A percentile compares a stretch with the other conserved stretches of the same genome.
These are phyloP conservation scores for Cryptomeria japonica DNA, from an alignment of 75 land plant genomes.

Conservation along the genomic window DNA sequence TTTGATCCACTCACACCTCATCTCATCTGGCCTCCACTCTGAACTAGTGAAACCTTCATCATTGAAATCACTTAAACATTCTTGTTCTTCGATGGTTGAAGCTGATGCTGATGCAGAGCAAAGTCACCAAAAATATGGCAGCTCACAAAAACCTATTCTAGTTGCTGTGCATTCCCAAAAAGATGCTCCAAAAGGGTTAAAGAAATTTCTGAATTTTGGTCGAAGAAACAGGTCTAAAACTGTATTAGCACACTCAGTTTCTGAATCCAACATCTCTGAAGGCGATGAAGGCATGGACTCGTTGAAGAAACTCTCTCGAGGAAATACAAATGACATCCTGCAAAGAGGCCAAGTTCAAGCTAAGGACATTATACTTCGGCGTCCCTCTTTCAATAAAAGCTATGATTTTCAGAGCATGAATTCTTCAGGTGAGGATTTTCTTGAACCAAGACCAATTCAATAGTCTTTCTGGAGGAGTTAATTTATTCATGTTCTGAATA, in stretches of 20 bases:
- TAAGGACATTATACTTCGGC: slow-evolving; percentile 19
- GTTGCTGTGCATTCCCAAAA: slow-evolving; percentile 41
- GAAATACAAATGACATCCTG: slow-evolving; percentile 27
- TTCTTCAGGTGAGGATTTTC: neutral
- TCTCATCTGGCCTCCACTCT: neutral
- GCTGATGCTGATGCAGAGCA: slow-evolving; percentile 59
- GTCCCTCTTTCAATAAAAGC: neutral
- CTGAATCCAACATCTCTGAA: slow-evolving; percentile 45
- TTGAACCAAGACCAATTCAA: neutral
- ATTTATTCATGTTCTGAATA: neutral
- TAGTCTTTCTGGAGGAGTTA: neutral
- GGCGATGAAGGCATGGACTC: slow-evolving; percentile 73
- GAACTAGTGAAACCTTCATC: slow-evolving; percentile 20
- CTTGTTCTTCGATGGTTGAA: slow-evolving; percentile 66
- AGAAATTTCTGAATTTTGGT: slow-evolving; percentile 91
- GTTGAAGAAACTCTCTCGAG: slow-evolving; percentile 22
- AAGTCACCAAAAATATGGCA: slow-evolving; percentile 59
- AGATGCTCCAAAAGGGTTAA: slow-evolving; percentile 88
- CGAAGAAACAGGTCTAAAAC: slow-evolving; percentile 63
- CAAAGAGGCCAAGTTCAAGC: slow-evolving; percentile 33
- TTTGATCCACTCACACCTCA: neutral
- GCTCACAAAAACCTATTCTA: slow-evolving; percentile 62
- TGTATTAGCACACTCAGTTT: slow-evolving; percentile 39
- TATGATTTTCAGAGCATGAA: neutral
- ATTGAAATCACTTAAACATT: slow-evolving; percentile 50